Base-by-base conservation (phyloP, 2,329 filamentous ascomycete species). In the Cladosporium sp. region DNA sequence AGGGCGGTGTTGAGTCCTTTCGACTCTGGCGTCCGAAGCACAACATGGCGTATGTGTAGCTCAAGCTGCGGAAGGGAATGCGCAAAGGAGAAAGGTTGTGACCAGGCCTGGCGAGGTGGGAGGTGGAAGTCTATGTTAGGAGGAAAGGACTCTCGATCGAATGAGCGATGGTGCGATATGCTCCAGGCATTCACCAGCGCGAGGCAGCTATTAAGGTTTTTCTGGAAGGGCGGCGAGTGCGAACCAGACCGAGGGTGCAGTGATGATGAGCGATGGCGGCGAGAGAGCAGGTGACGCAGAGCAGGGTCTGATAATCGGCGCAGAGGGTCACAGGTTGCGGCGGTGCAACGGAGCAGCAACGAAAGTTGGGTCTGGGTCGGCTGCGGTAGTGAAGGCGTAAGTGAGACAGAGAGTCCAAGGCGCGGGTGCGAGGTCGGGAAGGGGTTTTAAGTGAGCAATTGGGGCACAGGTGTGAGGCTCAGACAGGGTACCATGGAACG, bases 1-100 rank as follows among this genome's bases (percentile, higher is more conserved):
- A 84, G 60, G 63, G 57, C 42, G 57, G 60, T 6, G 49, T 51
- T 12, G 59, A 57, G 57, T 59, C 56, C 38, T 57, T 48, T 27
- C 46, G 56, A 54, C 51, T 54, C 51, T 42, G 39, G 22, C 49
- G 41, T 30, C 49, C 38, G 49, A 51, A 51, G 36, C 49, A 51
- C 49, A 39, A 35, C 49, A 51, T 51, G 33, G 4, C 46, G n/a
- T 35, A 39, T 45, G 41, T 50, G 47, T 43, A 41, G 27, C 46
- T 41, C 38, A 18, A n/a, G 47, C 22, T 18, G 30, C 32, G 36
- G 35, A 22, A n/a, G 12, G 9, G 18, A 22, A 40, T 18, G 18
- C 7, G 36, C 11, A 15, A 40, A 25, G 22, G 33, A 15, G n/a
- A 16, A 19, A 22, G 16, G 16, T 19, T 20, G 36, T 38, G 36